Conservation (phyloP, 2,329 filamentous ascomycete genomes). For the Aspergillus hortae region DNA sequence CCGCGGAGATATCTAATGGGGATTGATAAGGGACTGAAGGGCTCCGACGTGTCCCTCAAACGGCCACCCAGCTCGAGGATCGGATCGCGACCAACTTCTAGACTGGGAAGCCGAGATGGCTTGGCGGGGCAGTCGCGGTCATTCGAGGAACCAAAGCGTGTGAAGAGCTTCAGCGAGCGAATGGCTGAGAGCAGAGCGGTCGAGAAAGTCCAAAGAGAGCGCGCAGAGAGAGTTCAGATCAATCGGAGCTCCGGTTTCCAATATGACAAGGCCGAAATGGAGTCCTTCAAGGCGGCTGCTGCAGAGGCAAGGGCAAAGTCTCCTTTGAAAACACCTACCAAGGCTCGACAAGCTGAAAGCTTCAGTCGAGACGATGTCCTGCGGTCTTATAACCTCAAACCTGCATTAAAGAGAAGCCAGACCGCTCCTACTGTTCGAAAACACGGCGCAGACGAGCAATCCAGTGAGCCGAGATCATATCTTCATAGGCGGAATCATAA, state of each 20-base stretch:
- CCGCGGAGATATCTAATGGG: constrained; percentile 77
- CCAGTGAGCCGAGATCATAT: constrained; percentile 18
- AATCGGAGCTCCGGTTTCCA: constrained; percentile 44
- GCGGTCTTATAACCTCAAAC: constrained; percentile 28
- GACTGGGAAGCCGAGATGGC: constrained; percentile 25
- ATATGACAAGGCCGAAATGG: constrained; percentile 42
- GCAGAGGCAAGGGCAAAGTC: constrained; percentile 27
- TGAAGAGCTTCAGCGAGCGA: constrained; percentile 77
- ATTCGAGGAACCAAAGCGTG: constrained; percentile 23
- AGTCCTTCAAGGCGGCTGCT: constrained; percentile 38
- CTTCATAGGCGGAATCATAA: constrained; percentile 21
- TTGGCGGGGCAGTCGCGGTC: constrained; percentile 20
- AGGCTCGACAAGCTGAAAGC: constrained; percentile 45
- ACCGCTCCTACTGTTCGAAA: constrained; percentile 30
- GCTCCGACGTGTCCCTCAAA: constrained; percentile 79
- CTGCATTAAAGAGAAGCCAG: constrained; percentile 31
- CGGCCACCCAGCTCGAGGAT: constrained; percentile 49
- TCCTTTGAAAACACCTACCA: constrained; percentile 45
- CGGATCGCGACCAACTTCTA: constrained; percentile 28
- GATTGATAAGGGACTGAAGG: constrained; percentile 82
- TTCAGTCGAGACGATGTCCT: constrained; percentile 64
- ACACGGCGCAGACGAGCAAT: constrained; percentile 5
- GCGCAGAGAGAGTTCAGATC: constrained; percentile 33
- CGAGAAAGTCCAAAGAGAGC: constrained; percentile 38
- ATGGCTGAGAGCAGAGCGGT: constrained; percentile 63